These are phyloP conservation scores for Termitomyces sp. DNA, from an alignment of 768 basidiomycete species.

Conservation along the genomic window DNA sequence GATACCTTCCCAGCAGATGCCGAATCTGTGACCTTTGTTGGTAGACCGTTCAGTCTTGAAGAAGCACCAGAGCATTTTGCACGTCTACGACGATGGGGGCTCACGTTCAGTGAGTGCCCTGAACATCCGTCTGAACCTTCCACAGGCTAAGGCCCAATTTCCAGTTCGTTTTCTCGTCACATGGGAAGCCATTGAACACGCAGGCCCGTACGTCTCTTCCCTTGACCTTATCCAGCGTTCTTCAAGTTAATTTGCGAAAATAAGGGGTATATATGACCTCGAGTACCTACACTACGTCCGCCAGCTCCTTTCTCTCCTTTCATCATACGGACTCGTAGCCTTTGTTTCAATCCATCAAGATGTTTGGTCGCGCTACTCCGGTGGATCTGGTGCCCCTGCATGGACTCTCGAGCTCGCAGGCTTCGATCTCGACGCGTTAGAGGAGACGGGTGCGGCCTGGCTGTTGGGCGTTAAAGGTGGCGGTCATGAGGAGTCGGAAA, in stretches of 20 bases:
- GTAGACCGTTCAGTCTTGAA: slow-evolving; percentile 84
- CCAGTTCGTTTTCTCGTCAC: slow-evolving; percentile 89
- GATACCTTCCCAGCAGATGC: slow-evolving; percentile 62
- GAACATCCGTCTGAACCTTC: neutral
- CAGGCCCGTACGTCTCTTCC: slow-evolving; percentile 66
- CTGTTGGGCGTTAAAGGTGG: slow-evolving; percentile 72
- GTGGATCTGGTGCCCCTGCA: slow-evolving; percentile 93
- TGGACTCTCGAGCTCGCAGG: slow-evolving; percentile 90
- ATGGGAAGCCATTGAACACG: slow-evolving; percentile 97
- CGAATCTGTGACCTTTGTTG: slow-evolving; percentile 74
- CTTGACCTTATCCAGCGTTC: neutral
- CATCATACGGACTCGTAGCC: slow-evolving; percentile 56
- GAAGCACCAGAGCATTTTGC: slow-evolving; percentile 85
- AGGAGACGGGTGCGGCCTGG: slow-evolving; percentile 85
- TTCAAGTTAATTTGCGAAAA: neutral
- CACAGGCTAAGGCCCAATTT: neutral
- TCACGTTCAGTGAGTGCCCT: slow-evolving; percentile 69
- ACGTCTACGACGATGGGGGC: slow-evolving; percentile 78
- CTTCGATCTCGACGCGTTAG: slow-evolving; percentile 75
- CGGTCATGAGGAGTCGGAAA: slow-evolving; percentile 69
- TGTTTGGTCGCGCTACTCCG: slow-evolving; percentile 92
- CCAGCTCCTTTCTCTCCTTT: slow-evolving; percentile 58
- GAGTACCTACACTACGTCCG: slow-evolving; percentile 81
- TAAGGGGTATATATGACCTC: slow-evolving; percentile 76
- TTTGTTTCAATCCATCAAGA: slow-evolving; percentile 89